Conservation (phyloP, 371 early-diverging fungal genomes). For the Lichtheimia ramosa region DNA sequence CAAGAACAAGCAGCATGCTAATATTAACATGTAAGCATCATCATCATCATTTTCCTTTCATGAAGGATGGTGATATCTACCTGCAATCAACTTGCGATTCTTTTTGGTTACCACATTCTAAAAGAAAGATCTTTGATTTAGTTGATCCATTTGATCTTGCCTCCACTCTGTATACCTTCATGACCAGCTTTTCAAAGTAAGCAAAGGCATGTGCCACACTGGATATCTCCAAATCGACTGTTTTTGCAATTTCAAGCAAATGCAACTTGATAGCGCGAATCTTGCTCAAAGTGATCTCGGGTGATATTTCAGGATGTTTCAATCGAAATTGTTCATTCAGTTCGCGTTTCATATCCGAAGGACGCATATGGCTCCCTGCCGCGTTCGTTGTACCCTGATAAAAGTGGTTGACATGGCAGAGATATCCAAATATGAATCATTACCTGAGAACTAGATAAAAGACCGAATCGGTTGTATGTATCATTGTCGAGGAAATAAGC, state of each 20-base stretch:
- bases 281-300: conserved; percentile 74
- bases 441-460: conserved; percentile 37
- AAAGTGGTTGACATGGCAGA: not conserved
- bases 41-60: too few relatives aligned
- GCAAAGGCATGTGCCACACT: conserved; percentile 88
- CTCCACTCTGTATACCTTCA: conserved; percentile 44
- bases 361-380: conserved; percentile 27
- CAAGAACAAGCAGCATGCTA: conserved; percentile 75
- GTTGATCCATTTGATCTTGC: not conserved
- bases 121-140: not conserved
- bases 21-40: not conserved
- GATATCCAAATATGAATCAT: not conserved
- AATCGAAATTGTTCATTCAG: conserved; percentile 80
- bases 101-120: conserved; percentile 72
- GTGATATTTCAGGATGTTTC: conserved; percentile 72
- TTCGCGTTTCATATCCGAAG: conserved; percentile 64
- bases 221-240: conserved; percentile 81
- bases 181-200: conserved; percentile 91
- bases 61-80: conserved; percentile 30
- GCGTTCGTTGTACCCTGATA: conserved; percentile 66
- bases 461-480: conserved; percentile 27
- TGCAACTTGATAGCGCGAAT: conserved; percentile 74
- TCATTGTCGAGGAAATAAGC: conserved; percentile 68
- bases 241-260: conserved; percentile 51
- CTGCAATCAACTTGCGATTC: conserved; percentile 81